phyloP scores from a whole-genome alignment of 2,329 filamentous ascomycete genomes.

The Macrophomina phaseolina region DNA sequence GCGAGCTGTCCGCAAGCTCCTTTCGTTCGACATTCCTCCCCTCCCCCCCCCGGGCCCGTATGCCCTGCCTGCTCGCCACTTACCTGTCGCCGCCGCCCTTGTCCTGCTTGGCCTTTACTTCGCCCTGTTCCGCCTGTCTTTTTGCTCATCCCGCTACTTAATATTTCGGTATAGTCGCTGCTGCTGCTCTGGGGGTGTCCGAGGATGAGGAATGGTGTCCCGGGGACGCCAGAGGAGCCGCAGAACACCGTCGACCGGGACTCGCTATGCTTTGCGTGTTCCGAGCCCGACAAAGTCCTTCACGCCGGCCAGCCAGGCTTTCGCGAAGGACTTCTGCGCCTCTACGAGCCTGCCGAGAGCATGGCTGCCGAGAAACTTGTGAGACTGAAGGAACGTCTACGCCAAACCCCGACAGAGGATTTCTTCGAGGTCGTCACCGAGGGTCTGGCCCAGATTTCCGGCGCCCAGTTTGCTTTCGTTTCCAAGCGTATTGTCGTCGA shows the following conservation, averaged over 20 bases:
- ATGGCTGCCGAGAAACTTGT: constrained; percentile 66
- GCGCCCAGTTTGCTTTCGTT: constrained; percentile 72
- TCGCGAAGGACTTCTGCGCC: constrained; percentile 41
- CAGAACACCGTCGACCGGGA: constrained; percentile 50
- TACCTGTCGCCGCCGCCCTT: not conserved
- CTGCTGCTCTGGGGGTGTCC: constrained; percentile 11
- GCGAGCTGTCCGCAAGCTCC: not conserved
- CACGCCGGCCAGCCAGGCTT: constrained; percentile 53
- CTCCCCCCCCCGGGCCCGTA: constrained; percentile 1
- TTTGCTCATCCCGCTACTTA: not conserved
- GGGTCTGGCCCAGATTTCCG: constrained; percentile 66
- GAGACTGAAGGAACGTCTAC: constrained; percentile 62
- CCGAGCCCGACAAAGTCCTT: constrained; percentile 49
- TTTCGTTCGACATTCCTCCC: constrained; percentile 12
- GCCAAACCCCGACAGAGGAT: constrained; percentile 59
- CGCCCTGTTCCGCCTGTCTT: not conserved
- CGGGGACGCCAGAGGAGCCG: constrained; percentile 37
- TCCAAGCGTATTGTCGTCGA: constrained; percentile 67
- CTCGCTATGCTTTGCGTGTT: constrained; percentile 50
- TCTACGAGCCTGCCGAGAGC: constrained; percentile 57
- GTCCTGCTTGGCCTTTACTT: not conserved
- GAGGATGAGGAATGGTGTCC: constrained; percentile 39
- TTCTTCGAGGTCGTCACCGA: constrained; percentile 71
- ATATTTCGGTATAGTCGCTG: not conserved
- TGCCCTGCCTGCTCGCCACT: constrained; percentile 1